Percentiles rank a stretch among this genome's conserved stretches.
phyloP scores from a whole-genome alignment of 192 early-diverging fungal genomes.

The Mortierella hygrophila region DNA sequence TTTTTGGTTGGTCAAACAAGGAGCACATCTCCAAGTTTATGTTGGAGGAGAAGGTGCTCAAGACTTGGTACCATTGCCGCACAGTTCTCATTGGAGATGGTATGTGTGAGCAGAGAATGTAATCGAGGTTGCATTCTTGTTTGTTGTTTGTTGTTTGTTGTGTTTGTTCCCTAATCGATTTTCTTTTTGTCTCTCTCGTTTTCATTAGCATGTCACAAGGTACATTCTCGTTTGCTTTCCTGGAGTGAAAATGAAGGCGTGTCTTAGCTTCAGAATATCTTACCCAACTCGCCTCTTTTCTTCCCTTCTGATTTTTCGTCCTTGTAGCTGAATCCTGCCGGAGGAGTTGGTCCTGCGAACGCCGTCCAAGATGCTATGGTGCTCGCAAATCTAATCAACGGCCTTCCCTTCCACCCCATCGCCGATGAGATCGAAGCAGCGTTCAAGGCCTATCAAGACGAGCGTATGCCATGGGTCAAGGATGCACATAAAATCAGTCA shows the following conservation, averaged over 20 bases:
- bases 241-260: not conserved
- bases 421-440: conserved; percentile 8
- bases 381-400: conserved; percentile 30
- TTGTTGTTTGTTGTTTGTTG: not conserved
- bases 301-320: not conserved
- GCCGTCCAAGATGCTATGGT: conserved; percentile 32
- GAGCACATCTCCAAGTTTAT: conserved; percentile 28
- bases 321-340: not conserved
- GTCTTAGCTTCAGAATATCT: not conserved
- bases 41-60: conserved; percentile 44
- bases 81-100: conserved; percentile 36
- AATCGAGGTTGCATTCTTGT: not conserved
- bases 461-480: conserved; percentile 17
- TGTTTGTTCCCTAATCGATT: not conserved
- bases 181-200: not conserved
- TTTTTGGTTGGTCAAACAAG: conserved; percentile 16
- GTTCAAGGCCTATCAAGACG: conserved; percentile 6
- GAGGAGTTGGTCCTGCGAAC: not conserved
- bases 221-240: too few relatives aligned
- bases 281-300: not conserved
- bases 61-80: conserved; percentile 32
- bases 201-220: not conserved
- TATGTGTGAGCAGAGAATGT: not conserved
- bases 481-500: conserved; percentile 1
- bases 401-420: not conserved